Evolutionary conservation across 2,329 filamentous ascomycete genomes (phyloP).

Genomic region (Aspergillus proliferans): DNA sequence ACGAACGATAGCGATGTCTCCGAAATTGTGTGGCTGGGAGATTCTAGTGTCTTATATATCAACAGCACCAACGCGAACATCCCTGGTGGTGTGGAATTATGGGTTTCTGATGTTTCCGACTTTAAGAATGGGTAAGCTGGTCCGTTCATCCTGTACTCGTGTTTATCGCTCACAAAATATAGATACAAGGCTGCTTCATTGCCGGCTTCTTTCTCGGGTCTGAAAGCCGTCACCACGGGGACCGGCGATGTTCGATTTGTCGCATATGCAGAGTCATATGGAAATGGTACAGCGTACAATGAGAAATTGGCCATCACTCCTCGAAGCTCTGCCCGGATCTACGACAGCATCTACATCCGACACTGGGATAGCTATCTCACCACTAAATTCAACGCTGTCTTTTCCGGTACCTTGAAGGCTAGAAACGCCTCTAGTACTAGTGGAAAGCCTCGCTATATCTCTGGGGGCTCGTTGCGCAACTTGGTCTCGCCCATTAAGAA

Average conservation of each 20-base stretch:
- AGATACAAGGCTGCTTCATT: slow-evolving; percentile 36
- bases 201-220: slow-evolving; percentile 31
- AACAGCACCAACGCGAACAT: slow-evolving; percentile 37
- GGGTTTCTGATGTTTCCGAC: slow-evolving; percentile 28
- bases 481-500: slow-evolving; percentile 34
- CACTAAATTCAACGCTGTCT: slow-evolving; percentile 64
- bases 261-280: slow-evolving; percentile 56
- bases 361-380: slow-evolving; percentile 77
- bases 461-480: slow-evolving; percentile 53
- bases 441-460: slow-evolving; percentile 33
- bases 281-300: slow-evolving; percentile 65
- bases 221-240: slow-evolving; percentile 31
- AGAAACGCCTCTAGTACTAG: slow-evolving; percentile 18
- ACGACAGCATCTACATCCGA: slow-evolving; percentile 68
- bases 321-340: slow-evolving; percentile 61
- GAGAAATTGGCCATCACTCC: slow-evolving; percentile 55
- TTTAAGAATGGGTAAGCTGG: slow-evolving; percentile 27
- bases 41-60: slow-evolving; percentile 55
- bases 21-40: slow-evolving; percentile 71
- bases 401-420: slow-evolving; percentile 57
- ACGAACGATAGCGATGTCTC: slow-evolving; percentile 59
- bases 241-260: slow-evolving; percentile 47
- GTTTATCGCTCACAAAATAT: slow-evolving; percentile 1
- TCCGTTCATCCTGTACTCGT: not conserved
- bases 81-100: slow-evolving; percentile 35